Evolutionary conservation across 2,329 filamentous ascomycete genomes (phyloP), one percentile per base, ranked within the genome.

Genomic region (Akanthomyces dipterigenus): DNA sequence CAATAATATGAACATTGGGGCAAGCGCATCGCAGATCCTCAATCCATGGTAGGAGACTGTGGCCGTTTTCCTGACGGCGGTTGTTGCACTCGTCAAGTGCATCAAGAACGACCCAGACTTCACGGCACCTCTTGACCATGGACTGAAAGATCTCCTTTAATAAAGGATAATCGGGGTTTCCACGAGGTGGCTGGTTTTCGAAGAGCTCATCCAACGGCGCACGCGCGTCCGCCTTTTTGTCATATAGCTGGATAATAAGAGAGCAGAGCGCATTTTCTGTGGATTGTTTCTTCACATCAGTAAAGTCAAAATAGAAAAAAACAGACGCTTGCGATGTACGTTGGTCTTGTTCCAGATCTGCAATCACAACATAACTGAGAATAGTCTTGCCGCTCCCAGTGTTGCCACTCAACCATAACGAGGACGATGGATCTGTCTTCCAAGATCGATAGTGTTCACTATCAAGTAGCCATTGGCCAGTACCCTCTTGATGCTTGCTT

Each of bases 231-330:
- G 26, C 20, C 40, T 14, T 51, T 31, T 59, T 59, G 45, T 20
- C 45, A 16, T 59, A 59, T 50, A 59, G 34, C 20, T 59, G 56
- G 14, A 40, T 31, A 42, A 59, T 49, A 7, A 59, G 16, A 42
- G 56, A 59, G 26, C 56, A 46, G 5, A 51, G 31, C 11, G 56
- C 56, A 4, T 59, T 49, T 26, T 51, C 56, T 8, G 56, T 59
- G 12, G 56, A 59, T 34, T 34, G 43, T 59, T 59, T 59, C 3
- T 40, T 18, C 3, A 40, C 22, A 16, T 59, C 46, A 14, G 3
- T 50, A 12, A 59, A 59, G 22, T 51, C 34, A 20, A 59, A 59
- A 16, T 59, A 59, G 45, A 59, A 59, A 31, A 51, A 59, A 14
- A 59, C 45, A 7, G 51, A 20, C 7, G 3, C 16, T 20, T 26